Conservation (phyloP, 192 early-diverging fungal genomes). For the Linderina pennispora region DNA sequence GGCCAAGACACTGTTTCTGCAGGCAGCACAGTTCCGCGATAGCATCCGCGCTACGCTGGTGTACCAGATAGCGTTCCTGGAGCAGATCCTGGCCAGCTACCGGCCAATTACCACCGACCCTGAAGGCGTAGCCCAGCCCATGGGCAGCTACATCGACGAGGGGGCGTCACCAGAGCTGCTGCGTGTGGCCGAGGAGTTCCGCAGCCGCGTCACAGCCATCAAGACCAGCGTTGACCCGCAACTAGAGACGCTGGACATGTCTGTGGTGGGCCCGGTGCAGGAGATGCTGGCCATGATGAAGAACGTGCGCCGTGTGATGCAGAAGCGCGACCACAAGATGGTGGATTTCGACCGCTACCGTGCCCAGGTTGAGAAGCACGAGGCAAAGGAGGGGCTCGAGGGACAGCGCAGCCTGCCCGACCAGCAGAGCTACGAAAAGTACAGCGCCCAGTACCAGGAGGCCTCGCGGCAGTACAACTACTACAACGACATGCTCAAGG, state of each 20-base stretch:
- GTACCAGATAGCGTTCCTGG: slow-evolving; percentile 55
- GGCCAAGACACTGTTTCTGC: slow-evolving; percentile 53
- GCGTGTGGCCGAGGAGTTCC: slow-evolving; percentile 41
- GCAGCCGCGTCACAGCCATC: slow-evolving; percentile 29
- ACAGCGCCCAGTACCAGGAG: slow-evolving; percentile 68
- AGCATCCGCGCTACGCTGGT: slow-evolving; percentile 51
- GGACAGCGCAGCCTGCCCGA: slow-evolving; percentile 49
- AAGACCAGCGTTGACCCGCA: slow-evolving; percentile 58
- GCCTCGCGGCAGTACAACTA: slow-evolving; percentile 81
- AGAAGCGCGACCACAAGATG: slow-evolving; percentile 87
- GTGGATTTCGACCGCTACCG: slow-evolving; percentile 88
- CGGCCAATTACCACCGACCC: slow-evolving; percentile 47
- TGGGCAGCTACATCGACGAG: slow-evolving; percentile 44
- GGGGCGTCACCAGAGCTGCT: slow-evolving; percentile 50
- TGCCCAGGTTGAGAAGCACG: slow-evolving; percentile 64
- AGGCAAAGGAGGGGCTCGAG: slow-evolving; percentile 56
- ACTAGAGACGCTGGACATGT: slow-evolving; percentile 66
- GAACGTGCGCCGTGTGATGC: slow-evolving; percentile 74
- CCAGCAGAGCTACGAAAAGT: slow-evolving; percentile 60
- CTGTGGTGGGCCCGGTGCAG: slow-evolving; percentile 69
- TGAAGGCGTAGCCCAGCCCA: slow-evolving; percentile 31
- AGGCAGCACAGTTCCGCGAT: slow-evolving; percentile 65
- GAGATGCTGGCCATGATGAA: slow-evolving; percentile 73
- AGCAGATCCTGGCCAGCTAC: slow-evolving; percentile 53
- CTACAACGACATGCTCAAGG: slow-evolving; percentile 74